Conservation (phyloP, 257 asterid genomes). For the Mitragyna speciosa region DNA sequence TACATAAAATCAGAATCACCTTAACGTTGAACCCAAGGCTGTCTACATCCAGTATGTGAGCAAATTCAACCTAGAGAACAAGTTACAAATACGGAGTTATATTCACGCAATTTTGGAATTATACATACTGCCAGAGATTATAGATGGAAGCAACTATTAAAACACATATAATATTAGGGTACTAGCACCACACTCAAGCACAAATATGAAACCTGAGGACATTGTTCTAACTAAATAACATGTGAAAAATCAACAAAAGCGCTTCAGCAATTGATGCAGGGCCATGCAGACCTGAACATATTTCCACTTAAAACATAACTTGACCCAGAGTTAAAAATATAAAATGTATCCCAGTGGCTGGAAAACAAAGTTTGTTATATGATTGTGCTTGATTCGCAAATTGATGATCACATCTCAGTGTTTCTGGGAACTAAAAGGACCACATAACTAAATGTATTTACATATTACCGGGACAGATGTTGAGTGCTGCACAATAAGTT, state of each 20-base stretch:
- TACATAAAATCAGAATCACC: conserved; percentile 42
- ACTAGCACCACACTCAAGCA: neutral
- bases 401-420: neutral
- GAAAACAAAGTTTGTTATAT: neutral
- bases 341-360: neutral
- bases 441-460: neutral
- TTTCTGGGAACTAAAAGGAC: neutral
- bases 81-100: neutral
- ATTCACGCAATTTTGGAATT: neutral
- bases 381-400: neutral
- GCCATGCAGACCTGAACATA: too few relatives aligned
- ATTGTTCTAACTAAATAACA: too few relatives aligned
- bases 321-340: neutral
- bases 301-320: too few relatives aligned
- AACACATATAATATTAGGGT: neutral
- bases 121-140: too few relatives aligned
- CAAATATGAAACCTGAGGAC: neutral
- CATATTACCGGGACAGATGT: conserved; percentile 76
- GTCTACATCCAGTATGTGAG: conserved; percentile 80
- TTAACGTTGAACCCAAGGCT: conserved; percentile 91
- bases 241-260: neutral
- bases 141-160: neutral
- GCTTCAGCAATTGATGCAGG: neutral
- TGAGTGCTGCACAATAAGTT: conserved; percentile 74
- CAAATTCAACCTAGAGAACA: conserved; percentile 69